These are phyloP conservation scores for Thecaphora thlaspeos DNA, from an alignment of 1,284 basidiomycete species.

Conservation along the genomic window DNA sequence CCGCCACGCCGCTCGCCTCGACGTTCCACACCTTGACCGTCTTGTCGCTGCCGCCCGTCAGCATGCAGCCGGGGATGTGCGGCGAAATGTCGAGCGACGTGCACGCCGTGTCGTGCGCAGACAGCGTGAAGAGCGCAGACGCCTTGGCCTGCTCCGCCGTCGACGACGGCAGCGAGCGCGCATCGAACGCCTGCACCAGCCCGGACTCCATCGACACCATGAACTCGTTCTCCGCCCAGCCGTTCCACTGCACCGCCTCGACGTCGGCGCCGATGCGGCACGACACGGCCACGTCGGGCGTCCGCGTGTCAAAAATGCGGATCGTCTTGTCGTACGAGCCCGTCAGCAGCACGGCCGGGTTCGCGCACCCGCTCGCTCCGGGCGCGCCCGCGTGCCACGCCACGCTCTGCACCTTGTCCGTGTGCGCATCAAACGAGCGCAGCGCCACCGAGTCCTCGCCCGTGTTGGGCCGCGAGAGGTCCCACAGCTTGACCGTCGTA, in stretches of 20 bases:
- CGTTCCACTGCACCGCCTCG: conserved; percentile 92
- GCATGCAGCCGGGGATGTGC: conserved; percentile 84
- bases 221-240: conserved; percentile 82
- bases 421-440: conserved; percentile 78
- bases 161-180: conserved; percentile 70
- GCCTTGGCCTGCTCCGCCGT: conserved; percentile 4
- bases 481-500: conserved; percentile 95
- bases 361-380: conserved; percentile 9
- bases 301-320: conserved; percentile 84
- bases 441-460: conserved; percentile 66
- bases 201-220: conserved; percentile 66
- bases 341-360: conserved; percentile 83
- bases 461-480: conserved; percentile 70
- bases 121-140: conserved; percentile 73
- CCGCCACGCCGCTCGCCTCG: conserved; percentile 61
- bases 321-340: conserved; percentile 93
- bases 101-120: conserved; percentile 92
- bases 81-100: conserved; percentile 89
- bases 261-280: conserved; percentile 83
- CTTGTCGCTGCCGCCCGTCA: conserved; percentile 90
- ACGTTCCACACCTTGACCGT: conserved; percentile 80
- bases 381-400: conserved; percentile 73
- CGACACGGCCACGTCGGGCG: conserved; percentile 74
- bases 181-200: conserved; percentile 76
- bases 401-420: conserved; percentile 95